Evolutionary conservation across 2,329 filamentous ascomycete species (phyloP).

Genomic region (Rhinocladiella mackenziei): DNA sequence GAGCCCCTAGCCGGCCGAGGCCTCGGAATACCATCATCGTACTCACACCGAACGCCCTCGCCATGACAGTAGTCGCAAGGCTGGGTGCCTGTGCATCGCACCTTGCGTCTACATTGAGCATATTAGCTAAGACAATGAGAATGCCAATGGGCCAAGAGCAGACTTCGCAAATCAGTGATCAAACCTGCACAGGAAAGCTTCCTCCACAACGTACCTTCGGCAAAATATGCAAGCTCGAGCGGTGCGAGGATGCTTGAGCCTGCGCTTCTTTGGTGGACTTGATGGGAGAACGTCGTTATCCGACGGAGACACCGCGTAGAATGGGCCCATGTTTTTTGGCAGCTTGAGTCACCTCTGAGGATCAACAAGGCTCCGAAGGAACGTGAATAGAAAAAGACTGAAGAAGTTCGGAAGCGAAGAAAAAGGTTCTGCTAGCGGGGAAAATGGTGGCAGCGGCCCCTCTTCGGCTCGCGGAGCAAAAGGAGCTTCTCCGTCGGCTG

Average conservation of each 20-base stretch:
- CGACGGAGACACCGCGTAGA: not conserved
- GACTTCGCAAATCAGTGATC: too few relatives aligned
- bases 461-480: too few relatives aligned
- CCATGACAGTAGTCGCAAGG: slow-evolving; percentile 27
- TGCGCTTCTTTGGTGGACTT: slow-evolving; percentile 25
- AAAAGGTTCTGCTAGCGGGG: too few relatives aligned
- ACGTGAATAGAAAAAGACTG: not conserved
- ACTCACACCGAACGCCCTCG: slow-evolving; percentile 26
- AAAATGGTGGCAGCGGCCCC: too few relatives aligned
- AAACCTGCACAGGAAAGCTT: too few relatives aligned
- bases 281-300: slow-evolving; percentile 11
- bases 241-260: slow-evolving; percentile 27
- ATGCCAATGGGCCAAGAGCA: not conserved
- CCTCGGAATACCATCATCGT: slow-evolving; percentile 18
- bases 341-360: too few relatives aligned
- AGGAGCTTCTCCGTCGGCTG: too few relatives aligned
- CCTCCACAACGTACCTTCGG: slow-evolving; percentile 24
- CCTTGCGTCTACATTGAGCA: slow-evolving; percentile 21
- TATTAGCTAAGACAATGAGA: not conserved
- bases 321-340: slow-evolving; percentile 1
- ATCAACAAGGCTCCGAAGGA: slow-evolving; percentile 8
- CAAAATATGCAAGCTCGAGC: slow-evolving; percentile 27
- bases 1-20: not conserved
- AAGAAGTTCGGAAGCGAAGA: too few relatives aligned
- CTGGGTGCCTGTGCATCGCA: slow-evolving; percentile 25